A percentile compares a stretch with the other conserved stretches of the same genome.
These are phyloP conservation scores for Leptomonas pyrrhocoris DNA, from an alignment of 208 protist genomes.

Conservation along the genomic window DNA sequence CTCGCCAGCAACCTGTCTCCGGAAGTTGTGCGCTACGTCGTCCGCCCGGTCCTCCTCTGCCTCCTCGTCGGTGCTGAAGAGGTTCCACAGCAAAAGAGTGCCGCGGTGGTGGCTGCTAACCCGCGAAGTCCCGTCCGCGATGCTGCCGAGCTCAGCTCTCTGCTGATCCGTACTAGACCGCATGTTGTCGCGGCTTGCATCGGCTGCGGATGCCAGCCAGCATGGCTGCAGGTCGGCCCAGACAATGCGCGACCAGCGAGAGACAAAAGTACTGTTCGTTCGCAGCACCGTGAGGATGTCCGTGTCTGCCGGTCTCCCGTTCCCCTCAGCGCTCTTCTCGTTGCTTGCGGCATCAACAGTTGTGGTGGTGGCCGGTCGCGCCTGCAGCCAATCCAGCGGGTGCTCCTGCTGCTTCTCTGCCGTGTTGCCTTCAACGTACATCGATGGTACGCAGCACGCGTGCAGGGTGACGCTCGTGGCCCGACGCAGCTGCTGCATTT, in stretches of 20 bases:
- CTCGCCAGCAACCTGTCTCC: neutral
- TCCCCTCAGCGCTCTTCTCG: neutral
- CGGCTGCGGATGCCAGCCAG: slow-evolving; percentile 15
- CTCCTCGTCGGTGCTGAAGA: neutral
- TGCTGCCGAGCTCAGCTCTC: too few species aligned
- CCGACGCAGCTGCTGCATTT: neutral
- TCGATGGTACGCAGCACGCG: slow-evolving; percentile 18
- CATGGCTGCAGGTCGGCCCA: slow-evolving; percentile 26
- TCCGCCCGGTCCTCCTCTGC: neutral
- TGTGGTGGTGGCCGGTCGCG: neutral
- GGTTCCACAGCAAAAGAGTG: neutral
- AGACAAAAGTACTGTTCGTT: neutral
- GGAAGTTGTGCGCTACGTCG: neutral
- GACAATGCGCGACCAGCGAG: slow-evolving; percentile 24
- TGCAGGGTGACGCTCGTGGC: slow-evolving; percentile 17
- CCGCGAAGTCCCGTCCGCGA: neutral
- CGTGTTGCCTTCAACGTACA: slow-evolving; percentile 13
- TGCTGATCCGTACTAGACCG: neutral
- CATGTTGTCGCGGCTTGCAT: neutral
- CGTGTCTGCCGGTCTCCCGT: neutral
- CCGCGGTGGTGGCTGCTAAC: neutral
- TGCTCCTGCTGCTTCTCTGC: neutral
- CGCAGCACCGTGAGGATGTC: slow-evolving; percentile 31
- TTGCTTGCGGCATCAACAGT: neutral
- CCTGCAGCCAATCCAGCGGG: slow-evolving; percentile 31